Evolutionary conservation across 2,329 filamentous ascomycete species (phyloP), one percentile per base, ranked within the genome.

Genomic region (Colletotrichum sp.): DNA sequence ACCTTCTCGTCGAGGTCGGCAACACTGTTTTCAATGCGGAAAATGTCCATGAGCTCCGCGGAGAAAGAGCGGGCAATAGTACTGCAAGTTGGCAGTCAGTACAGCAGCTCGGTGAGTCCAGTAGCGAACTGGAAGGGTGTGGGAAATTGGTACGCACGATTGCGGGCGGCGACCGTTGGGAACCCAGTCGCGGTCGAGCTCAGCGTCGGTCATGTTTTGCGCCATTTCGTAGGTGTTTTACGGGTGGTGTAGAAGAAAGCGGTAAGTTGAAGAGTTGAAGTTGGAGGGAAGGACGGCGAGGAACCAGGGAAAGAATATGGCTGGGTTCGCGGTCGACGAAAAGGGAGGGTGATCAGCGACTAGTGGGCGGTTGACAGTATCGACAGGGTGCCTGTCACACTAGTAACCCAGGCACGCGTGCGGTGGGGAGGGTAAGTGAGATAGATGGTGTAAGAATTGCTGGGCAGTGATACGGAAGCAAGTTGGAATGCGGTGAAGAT

Each of bases 21-120:
- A 75, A 97, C 83, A 80, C 93, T 94, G 85, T 93, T 94, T 80
- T 97, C 95, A 82, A 98, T 93, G 82, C 94, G 94, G 88, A 98
- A 98, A 80, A 98, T 94, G 83, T 95, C 94, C 88, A 96, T 94
- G 77, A 98, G 89, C 84, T 96, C 95, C 60, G 92, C 89, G 76
- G 95, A 96, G 87, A 98, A 98, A 83, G 94, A 95, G 80, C 92
- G 94, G 70, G 96, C 96, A 85, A 98, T 93, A 77, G 95, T 97
- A 78, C 96, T 98, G 85, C 63, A 78, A 21, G 55, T 68, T 18
- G 28, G 62, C 21, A 57, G 52, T 68, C 55, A 67, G 73, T 39
- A 65, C 52, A 30, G 24, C 21, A 62, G 26, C 21, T 55, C 49
- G 44, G 6, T 13, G 44, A n/a, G 15, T 63, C n/a, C 32, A 36